These are phyloP conservation scores for Alopecurus myosuroides DNA, from an alignment of 176 grass and related monocot genomes.

Conservation along the genomic window DNA sequence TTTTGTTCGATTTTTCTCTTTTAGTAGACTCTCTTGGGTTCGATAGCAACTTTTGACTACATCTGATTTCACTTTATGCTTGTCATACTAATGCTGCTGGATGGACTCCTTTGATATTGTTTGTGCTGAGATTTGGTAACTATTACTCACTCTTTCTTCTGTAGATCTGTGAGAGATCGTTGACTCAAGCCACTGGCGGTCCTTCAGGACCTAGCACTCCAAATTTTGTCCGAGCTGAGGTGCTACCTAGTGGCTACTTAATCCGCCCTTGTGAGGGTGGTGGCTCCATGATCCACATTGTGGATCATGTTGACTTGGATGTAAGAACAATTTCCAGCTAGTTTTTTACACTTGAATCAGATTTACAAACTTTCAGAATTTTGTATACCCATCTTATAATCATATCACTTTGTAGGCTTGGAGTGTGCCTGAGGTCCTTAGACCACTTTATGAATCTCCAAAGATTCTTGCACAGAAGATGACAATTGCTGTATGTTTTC, in stretches of 20 bases:
- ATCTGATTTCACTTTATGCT: background rate
- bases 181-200: constrained; percentile 84
- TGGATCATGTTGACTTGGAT: constrained; percentile 98
- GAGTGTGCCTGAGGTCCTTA: constrained; percentile 93
- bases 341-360: constrained; percentile 1
- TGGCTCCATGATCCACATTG: constrained; percentile 99
- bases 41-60: background rate
- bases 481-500: constrained; percentile 73
- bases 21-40: background rate
- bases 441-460: constrained; percentile 94
- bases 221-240: constrained; percentile 91
- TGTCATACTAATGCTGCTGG: background rate
- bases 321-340: constrained; percentile 38
- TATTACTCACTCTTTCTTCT: constrained; percentile 22
- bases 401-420: constrained; percentile 53
- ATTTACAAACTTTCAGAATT: constrained; percentile 17
- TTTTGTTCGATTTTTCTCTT: background rate
- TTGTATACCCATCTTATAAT: constrained; percentile 4
- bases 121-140: constrained; percentile 25
- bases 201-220: constrained; percentile 73
- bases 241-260: constrained; percentile 92
- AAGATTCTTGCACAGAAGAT: constrained; percentile 96
- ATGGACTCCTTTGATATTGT: background rate
- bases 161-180: constrained; percentile 97
- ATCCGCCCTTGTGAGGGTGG: constrained; percentile 98